Evolutionary conservation across 108 stramenopile genomes (phyloP).

Genomic region (Nannochloropsis salina): DNA sequence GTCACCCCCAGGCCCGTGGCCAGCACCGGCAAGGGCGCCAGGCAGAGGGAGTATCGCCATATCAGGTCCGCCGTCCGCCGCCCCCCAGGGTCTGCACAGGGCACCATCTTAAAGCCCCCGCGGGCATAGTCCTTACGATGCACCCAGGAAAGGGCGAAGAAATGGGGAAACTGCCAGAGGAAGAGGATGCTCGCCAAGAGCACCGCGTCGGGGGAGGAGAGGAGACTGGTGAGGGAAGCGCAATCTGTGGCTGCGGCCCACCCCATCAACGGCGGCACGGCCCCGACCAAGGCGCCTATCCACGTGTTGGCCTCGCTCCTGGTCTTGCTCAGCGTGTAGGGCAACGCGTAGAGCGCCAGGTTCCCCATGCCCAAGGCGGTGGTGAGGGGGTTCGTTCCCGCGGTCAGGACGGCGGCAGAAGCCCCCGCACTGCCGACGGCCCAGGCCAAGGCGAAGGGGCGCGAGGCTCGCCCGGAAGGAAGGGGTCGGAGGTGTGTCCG

Average conservation of each 20-base stretch:
- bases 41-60: slow-evolving; percentile 69
- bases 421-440: slow-evolving; percentile 64
- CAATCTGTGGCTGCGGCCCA: slow-evolving; percentile 89
- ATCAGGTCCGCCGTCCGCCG: slow-evolving; percentile 71
- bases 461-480: slow-evolving; percentile 65
- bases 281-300: slow-evolving; percentile 96
- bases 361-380: slow-evolving; percentile 79
- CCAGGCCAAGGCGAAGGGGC: slow-evolving; percentile 61
- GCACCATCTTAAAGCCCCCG: slow-evolving; percentile 70
- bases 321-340: slow-evolving; percentile 96
- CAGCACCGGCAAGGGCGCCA: slow-evolving; percentile 74
- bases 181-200: slow-evolving; percentile 78
- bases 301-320: slow-evolving; percentile 85
- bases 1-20: slow-evolving; percentile 73
- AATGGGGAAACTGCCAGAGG: slow-evolving; percentile 99
- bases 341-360: slow-evolving; percentile 82
- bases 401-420: slow-evolving; percentile 65
- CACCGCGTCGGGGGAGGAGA: slow-evolving; percentile 40
- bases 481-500: slow-evolving; percentile 82
- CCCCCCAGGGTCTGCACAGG: slow-evolving; percentile 65
- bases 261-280: slow-evolving; percentile 96
- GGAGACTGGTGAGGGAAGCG: background rate
- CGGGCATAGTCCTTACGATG: slow-evolving; percentile 68
- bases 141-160: slow-evolving; percentile 93
- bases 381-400: slow-evolving; percentile 83